Conservation (phyloP, 2,329 filamentous ascomycete genomes). For the Fusarium tricinctum region DNA sequence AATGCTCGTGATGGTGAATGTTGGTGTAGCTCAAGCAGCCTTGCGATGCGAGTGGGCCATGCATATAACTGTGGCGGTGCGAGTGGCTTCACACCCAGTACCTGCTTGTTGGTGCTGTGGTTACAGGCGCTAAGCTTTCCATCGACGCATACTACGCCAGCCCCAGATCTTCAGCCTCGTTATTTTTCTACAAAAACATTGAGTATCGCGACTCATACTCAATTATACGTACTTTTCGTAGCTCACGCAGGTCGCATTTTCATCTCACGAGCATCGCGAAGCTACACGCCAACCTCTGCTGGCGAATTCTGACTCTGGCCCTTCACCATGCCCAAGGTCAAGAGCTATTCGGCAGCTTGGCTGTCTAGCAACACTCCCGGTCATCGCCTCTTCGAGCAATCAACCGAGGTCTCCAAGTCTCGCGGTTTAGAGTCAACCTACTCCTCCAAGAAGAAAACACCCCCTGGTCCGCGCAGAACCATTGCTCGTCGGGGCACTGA, state of each 20-base stretch:
- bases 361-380: conserved; percentile 83
- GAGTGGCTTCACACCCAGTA: conserved; percentile 24
- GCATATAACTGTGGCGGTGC: conserved; percentile 25
- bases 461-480: conserved; percentile 69
- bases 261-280: conserved; percentile 33
- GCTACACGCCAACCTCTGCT: conserved; percentile 6
- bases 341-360: conserved; percentile 89
- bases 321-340: conserved; percentile 82
- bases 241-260: neutral
- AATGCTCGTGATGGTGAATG: conserved; percentile 27
- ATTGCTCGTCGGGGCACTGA: conserved; percentile 88
- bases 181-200: conserved; percentile 34
- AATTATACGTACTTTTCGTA: conserved; percentile 1
- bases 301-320: conserved; percentile 17
- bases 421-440: conserved; percentile 58
- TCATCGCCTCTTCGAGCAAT: conserved; percentile 79
- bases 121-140: conserved; percentile 31
- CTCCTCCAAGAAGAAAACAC: conserved; percentile 59
- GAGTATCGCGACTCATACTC: conserved; percentile 15
- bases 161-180: conserved; percentile 42
- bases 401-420: conserved; percentile 56
- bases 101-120: conserved; percentile 23
- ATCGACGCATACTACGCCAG: conserved; percentile 31
- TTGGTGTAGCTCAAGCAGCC: conserved; percentile 33
- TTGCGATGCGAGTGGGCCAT: conserved; percentile 29